A percentile compares a stretch with the other conserved stretches of the same genome.
phyloP scores from a whole-genome alignment of 768 basidiomycete genomes.

The Mycena belliarum region DNA sequence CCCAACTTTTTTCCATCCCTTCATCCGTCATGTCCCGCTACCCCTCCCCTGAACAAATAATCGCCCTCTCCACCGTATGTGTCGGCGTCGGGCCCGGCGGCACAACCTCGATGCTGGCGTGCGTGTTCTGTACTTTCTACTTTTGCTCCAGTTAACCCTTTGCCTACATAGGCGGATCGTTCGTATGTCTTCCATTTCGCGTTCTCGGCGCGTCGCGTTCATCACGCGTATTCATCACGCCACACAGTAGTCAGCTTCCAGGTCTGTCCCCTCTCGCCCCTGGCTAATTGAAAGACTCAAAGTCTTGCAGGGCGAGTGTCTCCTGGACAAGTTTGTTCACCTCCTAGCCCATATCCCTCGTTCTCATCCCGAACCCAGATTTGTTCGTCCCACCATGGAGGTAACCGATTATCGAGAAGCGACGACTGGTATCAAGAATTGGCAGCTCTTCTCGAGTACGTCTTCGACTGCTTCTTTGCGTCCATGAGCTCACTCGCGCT shows the following conservation, averaged over 20 bases:
- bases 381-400: slow-evolving; percentile 43
- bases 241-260: slow-evolving; percentile 23
- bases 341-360: no score
- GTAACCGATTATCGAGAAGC: slow-evolving; percentile 26
- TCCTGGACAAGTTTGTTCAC: slow-evolving; percentile 48
- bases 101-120: slow-evolving; percentile 83
- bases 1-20: slow-evolving; percentile 26
- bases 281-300: background rate
- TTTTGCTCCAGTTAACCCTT: background rate
- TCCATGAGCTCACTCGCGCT: background rate
- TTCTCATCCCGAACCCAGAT: no score
- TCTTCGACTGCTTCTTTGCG: slow-evolving; percentile 8
- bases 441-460: slow-evolving; percentile 42
- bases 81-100: slow-evolving; percentile 65
- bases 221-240: no score
- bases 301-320: slow-evolving; percentile 30
- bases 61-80: slow-evolving; percentile 64
- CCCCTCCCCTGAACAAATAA: slow-evolving; percentile 44
- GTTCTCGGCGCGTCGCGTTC: slow-evolving; percentile 28
- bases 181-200: slow-evolving; percentile 2
- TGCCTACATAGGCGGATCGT: slow-evolving; percentile 44
- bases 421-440: slow-evolving; percentile 49
- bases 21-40: slow-evolving; percentile 34
- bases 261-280: slow-evolving; percentile 1
- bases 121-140: slow-evolving; percentile 30